phyloP scores from a whole-genome alignment of 2,329 filamentous ascomycete species.

The Venturia carpophila region DNA sequence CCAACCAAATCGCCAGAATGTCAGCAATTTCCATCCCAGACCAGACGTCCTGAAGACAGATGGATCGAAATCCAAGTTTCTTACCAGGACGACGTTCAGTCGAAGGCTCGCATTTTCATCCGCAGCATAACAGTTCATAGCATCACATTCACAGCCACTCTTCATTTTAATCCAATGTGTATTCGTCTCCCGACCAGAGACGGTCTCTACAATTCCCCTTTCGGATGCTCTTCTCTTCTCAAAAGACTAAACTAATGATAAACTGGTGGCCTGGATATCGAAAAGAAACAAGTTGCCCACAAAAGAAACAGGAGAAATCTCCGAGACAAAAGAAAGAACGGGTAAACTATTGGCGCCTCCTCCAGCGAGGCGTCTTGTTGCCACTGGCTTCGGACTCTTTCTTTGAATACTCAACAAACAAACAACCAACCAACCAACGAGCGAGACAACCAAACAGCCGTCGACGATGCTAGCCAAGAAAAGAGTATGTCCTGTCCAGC shows the following conservation, averaged over 20 bases:
- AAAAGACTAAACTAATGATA: conserved; percentile 11
- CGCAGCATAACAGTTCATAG: no score
- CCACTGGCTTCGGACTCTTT: background rate
- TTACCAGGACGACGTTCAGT: no score
- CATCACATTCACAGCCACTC: background rate
- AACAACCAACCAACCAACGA: conserved; percentile 1
- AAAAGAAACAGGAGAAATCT: conserved; percentile 9
- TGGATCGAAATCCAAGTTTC: no score
- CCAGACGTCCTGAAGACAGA: no score
- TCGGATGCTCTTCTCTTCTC: background rate
- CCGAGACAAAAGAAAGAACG: conserved; percentile 12
- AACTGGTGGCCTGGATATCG: conserved; percentile 11
- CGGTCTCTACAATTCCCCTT: background rate
- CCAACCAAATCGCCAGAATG: no score
- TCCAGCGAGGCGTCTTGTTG: background rate
- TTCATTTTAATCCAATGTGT: conserved; percentile 4
- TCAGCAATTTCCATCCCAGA: no score
- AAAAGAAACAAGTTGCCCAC: background rate
- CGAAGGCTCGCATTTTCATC: no score
- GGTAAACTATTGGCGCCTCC: background rate
- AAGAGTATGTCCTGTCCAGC: conserved; percentile 2
- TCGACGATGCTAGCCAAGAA: conserved; percentile 6
- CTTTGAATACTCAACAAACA: background rate
- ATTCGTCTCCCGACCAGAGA: background rate
- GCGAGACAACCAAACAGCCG: background rate